phyloP scores from a whole-genome alignment of 169 alveolate species.

The Plasmodium ovale region DNA sequence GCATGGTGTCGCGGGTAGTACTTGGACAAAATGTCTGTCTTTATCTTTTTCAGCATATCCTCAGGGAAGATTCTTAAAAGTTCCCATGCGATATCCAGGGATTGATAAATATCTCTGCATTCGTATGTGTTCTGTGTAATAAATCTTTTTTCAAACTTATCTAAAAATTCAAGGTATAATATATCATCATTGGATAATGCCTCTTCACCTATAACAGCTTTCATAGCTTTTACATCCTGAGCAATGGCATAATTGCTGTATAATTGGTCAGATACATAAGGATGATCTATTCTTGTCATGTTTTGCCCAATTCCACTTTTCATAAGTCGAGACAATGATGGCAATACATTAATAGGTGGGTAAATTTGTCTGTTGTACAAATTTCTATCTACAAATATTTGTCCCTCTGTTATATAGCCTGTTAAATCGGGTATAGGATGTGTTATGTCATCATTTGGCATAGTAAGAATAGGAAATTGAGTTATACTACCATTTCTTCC shows the following conservation, averaged over 20 bases:
- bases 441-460: slow-evolving; percentile 99
- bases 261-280: slow-evolving; percentile 98
- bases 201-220: slow-evolving; percentile 99
- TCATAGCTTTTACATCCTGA: slow-evolving; percentile 99
- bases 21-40: slow-evolving; percentile 82
- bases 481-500: slow-evolving; percentile 98
- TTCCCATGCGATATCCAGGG: slow-evolving; percentile 99
- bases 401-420: slow-evolving; percentile 99
- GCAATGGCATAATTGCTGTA: slow-evolving; percentile 99
- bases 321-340: slow-evolving; percentile 99
- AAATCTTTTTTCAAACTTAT: slow-evolving; percentile 98
- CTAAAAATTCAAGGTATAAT: slow-evolving; percentile 98
- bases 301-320: slow-evolving; percentile 99
- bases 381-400: slow-evolving; percentile 98
- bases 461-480: slow-evolving; percentile 99
- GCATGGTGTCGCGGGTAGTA: slow-evolving; percentile 84
- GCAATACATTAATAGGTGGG: slow-evolving; percentile 98
- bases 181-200: slow-evolving; percentile 98
- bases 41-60: slow-evolving; percentile 98
- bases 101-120: slow-evolving; percentile 96
- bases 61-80: slow-evolving; percentile 98
- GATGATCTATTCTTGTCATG: slow-evolving; percentile 99
- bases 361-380: slow-evolving; percentile 97
- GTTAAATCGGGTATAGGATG: slow-evolving; percentile 99
- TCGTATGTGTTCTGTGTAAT: slow-evolving; percentile 98